phyloP scores from a whole-genome alignment of 78 protist genomes.

The Chrysochromulina parva region DNA sequence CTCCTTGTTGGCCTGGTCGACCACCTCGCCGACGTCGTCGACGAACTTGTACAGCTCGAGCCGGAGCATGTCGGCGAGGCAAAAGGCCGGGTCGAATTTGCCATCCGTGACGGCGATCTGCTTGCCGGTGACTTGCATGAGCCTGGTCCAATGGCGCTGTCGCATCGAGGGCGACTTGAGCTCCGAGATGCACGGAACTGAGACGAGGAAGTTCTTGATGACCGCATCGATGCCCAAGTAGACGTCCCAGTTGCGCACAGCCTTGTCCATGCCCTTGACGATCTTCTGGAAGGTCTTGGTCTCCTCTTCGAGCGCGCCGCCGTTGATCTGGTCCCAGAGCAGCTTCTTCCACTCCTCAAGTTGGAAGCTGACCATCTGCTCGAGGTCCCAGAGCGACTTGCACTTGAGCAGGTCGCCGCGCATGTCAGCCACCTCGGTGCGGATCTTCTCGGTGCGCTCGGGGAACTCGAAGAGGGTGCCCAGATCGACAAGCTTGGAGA shows the following conservation, averaged over 20 bases:
- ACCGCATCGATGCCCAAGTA: constrained; percentile 17
- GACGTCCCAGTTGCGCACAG: background rate
- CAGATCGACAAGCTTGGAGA: background rate
- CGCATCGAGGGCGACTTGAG: constrained; percentile 64
- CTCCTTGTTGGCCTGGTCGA: constrained; percentile 56
- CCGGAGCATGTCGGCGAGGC: constrained; percentile 50
- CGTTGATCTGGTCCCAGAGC: constrained; percentile 43
- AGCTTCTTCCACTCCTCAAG: constrained; percentile 35
- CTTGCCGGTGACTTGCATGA: constrained; percentile 36
- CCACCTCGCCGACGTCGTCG: constrained; percentile 66
- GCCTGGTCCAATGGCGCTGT: constrained; percentile 64
- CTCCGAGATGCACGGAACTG: constrained; percentile 54
- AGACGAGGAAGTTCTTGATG: constrained; percentile 50
- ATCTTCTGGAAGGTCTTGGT: constrained; percentile 31
- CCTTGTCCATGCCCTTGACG: constrained; percentile 14
- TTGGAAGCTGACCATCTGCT: background rate
- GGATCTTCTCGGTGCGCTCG: background rate
- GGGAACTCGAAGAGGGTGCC: background rate
- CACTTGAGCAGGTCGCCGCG: background rate
- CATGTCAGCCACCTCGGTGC: background rate
- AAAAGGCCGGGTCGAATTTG: constrained; percentile 39
- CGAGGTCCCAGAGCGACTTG: constrained; percentile 54
- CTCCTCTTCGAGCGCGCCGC: constrained; percentile 42
- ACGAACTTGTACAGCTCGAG: constrained; percentile 55
- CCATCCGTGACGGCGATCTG: background rate